Base-by-base conservation (phyloP, 2,329 filamentous ascomycete species). In the Cryphonectria japonica region DNA sequence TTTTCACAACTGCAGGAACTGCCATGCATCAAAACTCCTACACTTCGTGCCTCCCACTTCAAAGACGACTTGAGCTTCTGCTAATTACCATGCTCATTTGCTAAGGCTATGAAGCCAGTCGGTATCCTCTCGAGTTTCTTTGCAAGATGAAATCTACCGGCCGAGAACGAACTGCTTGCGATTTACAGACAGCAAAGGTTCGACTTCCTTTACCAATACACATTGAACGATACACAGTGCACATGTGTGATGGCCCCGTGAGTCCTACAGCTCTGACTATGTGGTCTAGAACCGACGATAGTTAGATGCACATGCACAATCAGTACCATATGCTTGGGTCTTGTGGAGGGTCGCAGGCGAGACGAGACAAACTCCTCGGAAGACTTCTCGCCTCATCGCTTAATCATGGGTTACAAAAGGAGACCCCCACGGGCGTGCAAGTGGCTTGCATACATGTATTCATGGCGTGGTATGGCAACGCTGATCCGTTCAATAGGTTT, bases 271-370 rank as follows among this genome's bases (percentile, higher is more conserved):
- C 57, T 22, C 29, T 9, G 57, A 19, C 16, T 32, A n/a, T 37
- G 32, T 37, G 52, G 52, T 60, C 57, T 60, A 29, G 57, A 37
- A 37, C 57, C 57, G 22, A 8, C 6, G 7, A 14, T n/a, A 19
- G 16, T n/a, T n/a, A 8, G 32, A 60, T 19, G 29, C 57, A 60
- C 57, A 60, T 63, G 60, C 37, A 26, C 37, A 13, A 43, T 26
- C 9, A 26, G 19, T 43, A 43, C 60, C 60, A 9, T 63, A 37
- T 43, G 60, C 60, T 63, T 41, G 60, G 60, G 60, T 43, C 22
- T 39, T 8, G 39, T 41, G 34, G 60, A 43, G 8, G 34, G 60
- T 41, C 37, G 37, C 37, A 63, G 60, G 37, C 34, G 60, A 63
- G 26, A 22, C 19, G n/a, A n/a, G 46, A n/a, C 46, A 50, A 50